Base-by-base conservation (phyloP, 2,329 filamentous ascomycete species). In the Trichoderma sp. region DNA sequence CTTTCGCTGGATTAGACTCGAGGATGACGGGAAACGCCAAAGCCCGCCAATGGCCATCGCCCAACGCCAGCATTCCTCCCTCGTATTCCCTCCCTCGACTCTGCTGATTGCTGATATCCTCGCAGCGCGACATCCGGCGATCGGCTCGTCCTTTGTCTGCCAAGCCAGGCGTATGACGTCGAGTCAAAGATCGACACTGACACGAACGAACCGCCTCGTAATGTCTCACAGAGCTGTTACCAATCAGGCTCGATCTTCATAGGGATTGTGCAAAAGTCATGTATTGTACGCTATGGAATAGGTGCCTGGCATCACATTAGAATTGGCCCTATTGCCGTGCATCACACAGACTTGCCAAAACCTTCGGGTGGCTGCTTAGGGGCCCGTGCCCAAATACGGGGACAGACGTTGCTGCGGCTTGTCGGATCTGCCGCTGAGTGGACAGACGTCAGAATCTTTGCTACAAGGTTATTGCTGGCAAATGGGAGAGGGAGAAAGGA, bases 371-470 rank as follows among this genome's bases (percentile, higher is more conserved):
- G 51, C 34, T 65, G 51, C 61, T 65, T 65, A 54, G 46, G 32
- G 51, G 61, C 24, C 49, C 18, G 60, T 65, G 32, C 49, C 54
- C 49, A 37, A 64, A 65, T 65, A 65, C 61, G 61, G 61, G 59
- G 28, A 52, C 39, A 43, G 24, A 18, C 11, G 14, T 24, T 30
- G 51, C 51, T 54, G 51, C 51, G 51, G 51, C 51, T 54, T 54
- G 51, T 54, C 51, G 26, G 51, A 49, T 24, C 46, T 49, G 46
- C 46, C 21, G 46, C 26, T 26, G 26, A 54, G 26, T 28, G 51
- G 26, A 39, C 28, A 46, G 24, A 55, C 61, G 61, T 65, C 51
- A 65, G 61, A 55, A 43, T 65, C 61, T 43, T 43, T 55, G 24
- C 39, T 65, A 24, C 60, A 37, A 55, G 49, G 34, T 46, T 18